Conservation (phyloP, 495 filamentous ascomycete species). For the Penicillium paradoxum region DNA sequence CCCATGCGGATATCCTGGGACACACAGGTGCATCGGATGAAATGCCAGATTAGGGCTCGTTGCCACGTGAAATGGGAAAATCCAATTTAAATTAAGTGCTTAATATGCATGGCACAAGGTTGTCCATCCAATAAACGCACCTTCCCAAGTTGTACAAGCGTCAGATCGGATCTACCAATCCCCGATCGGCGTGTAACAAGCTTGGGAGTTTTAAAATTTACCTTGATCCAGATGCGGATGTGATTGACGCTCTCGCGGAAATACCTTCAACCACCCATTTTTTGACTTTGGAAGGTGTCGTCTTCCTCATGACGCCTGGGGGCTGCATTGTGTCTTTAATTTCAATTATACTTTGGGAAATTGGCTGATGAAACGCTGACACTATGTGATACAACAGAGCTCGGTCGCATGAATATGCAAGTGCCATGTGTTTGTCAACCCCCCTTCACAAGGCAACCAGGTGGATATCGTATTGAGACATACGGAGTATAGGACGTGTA, state of each 20-base stretch:
- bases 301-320: background rate
- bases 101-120: background rate
- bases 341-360: constrained; percentile 2
- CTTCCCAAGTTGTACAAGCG: constrained; percentile 3
- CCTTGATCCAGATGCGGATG: background rate
- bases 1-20: constrained; percentile 1
- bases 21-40: constrained; percentile 6
- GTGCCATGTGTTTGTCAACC: constrained; percentile 28
- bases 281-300: too few relatives aligned
- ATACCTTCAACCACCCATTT: too few relatives aligned
- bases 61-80: constrained; percentile 6
- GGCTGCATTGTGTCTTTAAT: background rate
- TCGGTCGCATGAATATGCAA: constrained; percentile 18
- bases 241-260: background rate
- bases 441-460: constrained; percentile 5
- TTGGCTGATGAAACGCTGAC: background rate
- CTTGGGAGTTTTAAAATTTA: background rate
- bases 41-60: constrained; percentile 6
- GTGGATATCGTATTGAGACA: background rate
- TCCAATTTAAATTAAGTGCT: background rate
- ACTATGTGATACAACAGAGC: constrained; percentile 14
- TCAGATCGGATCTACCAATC: constrained; percentile 10
- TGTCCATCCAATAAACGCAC: constrained; percentile 2
- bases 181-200: constrained; percentile 1
- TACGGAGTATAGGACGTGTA: background rate